Evolutionary conservation across 139 green algal genomes (phyloP).

Genomic region (Asterochloris erici): DNA sequence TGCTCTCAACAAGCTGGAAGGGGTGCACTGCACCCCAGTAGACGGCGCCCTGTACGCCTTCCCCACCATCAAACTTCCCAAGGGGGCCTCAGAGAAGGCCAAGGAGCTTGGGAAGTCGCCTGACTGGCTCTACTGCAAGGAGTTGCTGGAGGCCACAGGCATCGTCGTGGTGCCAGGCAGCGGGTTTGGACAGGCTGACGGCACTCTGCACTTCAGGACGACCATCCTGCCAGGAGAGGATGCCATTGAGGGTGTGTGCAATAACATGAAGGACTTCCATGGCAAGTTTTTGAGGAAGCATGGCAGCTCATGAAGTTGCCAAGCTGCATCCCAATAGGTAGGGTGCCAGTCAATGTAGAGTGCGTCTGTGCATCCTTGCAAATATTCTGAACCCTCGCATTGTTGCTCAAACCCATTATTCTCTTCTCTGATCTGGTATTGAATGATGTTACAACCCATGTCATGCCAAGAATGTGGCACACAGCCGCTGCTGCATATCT

Average conservation of each 20-base stretch:
- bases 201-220: conserved; percentile 72
- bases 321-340: background rate
- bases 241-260: conserved; percentile 67
- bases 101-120: conserved; percentile 74
- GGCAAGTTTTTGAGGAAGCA: conserved; percentile 69
- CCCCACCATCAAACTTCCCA: conserved; percentile 21
- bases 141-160: conserved; percentile 82
- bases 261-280: conserved; percentile 75
- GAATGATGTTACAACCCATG: background rate
- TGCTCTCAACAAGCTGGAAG: conserved; percentile 82
- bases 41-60: conserved; percentile 59
- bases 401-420: background rate
- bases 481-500: no score
- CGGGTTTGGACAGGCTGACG: conserved; percentile 76
- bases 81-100: conserved; percentile 38
- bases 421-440: background rate
- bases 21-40: conserved; percentile 77
- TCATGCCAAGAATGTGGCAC: background rate
- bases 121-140: conserved; percentile 92
- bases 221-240: conserved; percentile 80
- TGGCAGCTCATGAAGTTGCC: conserved; percentile 17
- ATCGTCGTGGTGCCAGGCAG: conserved; percentile 90
- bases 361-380: background rate
- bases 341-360: background rate
- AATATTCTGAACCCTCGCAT: background rate